These are phyloP conservation scores for Saccharata proteae DNA, from an alignment of 2,329 filamentous ascomycete genomes.

Conservation along the genomic window DNA sequence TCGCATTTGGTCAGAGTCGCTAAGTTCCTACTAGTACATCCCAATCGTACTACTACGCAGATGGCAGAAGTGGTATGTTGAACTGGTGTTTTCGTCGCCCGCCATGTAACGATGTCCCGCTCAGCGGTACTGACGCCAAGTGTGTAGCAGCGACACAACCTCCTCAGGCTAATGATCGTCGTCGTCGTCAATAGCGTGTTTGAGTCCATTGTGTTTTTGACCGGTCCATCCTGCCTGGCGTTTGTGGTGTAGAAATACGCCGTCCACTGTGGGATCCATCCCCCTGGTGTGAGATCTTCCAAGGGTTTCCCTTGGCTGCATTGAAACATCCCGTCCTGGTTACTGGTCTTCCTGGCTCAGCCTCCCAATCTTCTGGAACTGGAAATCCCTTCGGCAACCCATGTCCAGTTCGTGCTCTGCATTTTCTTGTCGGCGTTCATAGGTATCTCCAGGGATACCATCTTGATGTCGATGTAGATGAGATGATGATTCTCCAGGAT, in stretches of 20 bases:
- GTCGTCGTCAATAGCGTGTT: slow-evolving; percentile 7
- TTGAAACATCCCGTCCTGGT: too few relatives aligned
- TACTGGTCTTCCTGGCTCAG: too few relatives aligned
- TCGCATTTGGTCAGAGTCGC: slow-evolving; percentile 8
- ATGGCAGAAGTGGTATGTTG: slow-evolving; percentile 9
- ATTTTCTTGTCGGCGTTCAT: too few relatives aligned
- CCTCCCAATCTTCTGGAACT: too few relatives aligned
- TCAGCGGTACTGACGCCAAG: slow-evolving; percentile 5
- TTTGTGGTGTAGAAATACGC: slow-evolving; percentile 5
- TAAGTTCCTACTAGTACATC: slow-evolving; percentile 9
- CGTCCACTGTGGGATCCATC: slow-evolving; percentile 5
- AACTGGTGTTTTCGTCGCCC: slow-evolving; percentile 1
- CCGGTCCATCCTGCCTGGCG: background rate
- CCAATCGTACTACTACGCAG: slow-evolving; percentile 9
- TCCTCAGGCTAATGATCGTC: slow-evolving; percentile 9
- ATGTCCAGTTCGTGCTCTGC: too few relatives aligned
- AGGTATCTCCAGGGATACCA: too few relatives aligned
- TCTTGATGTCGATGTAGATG: too few relatives aligned
- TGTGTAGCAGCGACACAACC: slow-evolving; percentile 9
- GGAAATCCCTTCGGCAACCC: too few relatives aligned
- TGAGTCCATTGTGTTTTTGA: background rate
- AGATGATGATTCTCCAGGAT: too few relatives aligned
- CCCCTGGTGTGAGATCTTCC: slow-evolving; percentile 6
- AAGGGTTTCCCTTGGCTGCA: too few relatives aligned
- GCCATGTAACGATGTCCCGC: background rate